These are phyloP conservation scores for Aspergillus versicolor DNA, from an alignment of 2,329 filamentous ascomycete species.

Conservation along the genomic window DNA sequence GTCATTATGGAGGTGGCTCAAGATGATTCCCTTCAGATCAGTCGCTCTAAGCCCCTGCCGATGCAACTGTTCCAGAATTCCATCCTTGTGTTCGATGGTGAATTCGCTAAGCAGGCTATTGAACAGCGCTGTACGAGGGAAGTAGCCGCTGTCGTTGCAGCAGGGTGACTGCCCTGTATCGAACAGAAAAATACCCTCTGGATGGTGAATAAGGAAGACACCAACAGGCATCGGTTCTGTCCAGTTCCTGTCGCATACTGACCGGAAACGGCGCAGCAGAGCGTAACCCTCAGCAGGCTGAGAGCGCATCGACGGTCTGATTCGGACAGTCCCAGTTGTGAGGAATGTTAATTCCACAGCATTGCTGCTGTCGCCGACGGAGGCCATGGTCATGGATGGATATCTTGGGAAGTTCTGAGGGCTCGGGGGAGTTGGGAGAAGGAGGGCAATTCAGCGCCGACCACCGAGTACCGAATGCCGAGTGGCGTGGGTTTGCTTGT, in stretches of 20 bases:
- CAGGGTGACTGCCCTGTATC: background rate
- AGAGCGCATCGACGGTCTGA: background rate
- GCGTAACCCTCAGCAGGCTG: background rate
- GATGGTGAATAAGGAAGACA: background rate
- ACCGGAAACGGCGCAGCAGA: background rate
- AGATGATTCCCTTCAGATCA: background rate
- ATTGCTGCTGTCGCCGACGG: too few relatives aligned
- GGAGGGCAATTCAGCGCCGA: too few relatives aligned
- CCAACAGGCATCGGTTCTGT: background rate
- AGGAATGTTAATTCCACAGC: too few relatives aligned
- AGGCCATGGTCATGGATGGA: too few relatives aligned
- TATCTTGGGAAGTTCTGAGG: too few relatives aligned
- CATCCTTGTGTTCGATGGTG: background rate
- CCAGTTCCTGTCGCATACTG: background rate
- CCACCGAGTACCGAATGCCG: too few relatives aligned
- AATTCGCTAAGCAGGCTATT: too few relatives aligned
- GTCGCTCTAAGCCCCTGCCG: background rate
- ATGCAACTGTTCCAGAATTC: background rate
- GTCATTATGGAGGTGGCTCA: background rate
- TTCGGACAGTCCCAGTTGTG: too few relatives aligned
- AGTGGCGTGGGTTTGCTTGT: too few relatives aligned
- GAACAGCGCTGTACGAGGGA: background rate
- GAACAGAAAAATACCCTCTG: background rate
- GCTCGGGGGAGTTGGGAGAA: too few relatives aligned
- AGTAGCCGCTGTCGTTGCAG: background rate